Conservation (phyloP, 495 filamentous ascomycete species). For the Lophiotrema nucula region DNA sequence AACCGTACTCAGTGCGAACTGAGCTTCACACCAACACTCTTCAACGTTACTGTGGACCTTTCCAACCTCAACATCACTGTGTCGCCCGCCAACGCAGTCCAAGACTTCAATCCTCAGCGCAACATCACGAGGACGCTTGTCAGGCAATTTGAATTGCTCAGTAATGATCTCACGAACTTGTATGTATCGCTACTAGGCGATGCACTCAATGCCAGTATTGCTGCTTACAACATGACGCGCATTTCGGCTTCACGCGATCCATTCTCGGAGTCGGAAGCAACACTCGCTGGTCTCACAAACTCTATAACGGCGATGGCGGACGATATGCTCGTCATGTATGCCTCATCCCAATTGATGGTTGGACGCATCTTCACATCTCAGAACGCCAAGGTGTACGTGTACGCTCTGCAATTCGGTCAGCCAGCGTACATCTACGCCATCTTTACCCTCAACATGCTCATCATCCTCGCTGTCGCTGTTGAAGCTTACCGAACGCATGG, state of each 20-base stretch:
- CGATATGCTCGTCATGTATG: constrained; percentile 39
- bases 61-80: constrained; percentile 38
- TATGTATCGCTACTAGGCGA: constrained; percentile 40
- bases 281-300: constrained; percentile 39
- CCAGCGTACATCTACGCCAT: constrained; percentile 39
- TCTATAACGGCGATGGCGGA: constrained; percentile 39
- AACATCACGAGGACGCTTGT: constrained; percentile 35
- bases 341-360: constrained; percentile 42
- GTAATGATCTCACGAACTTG: constrained; percentile 39
- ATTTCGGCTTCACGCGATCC: constrained; percentile 3
- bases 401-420: constrained; percentile 36
- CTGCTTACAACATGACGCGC: constrained; percentile 24
- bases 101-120: constrained; percentile 38
- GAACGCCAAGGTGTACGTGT: constrained; percentile 18
- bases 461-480: constrained; percentile 12
- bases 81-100: neutral
- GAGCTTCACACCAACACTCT: constrained; percentile 35
- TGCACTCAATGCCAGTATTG: constrained; percentile 40
- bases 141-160: constrained; percentile 37
- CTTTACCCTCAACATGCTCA: constrained; percentile 20
- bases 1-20: constrained; percentile 40
- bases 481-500: constrained; percentile 21
- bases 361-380: constrained; percentile 12
- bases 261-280: constrained; percentile 26
- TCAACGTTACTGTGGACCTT: constrained; percentile 39